Percentiles rank a stretch among this genome's conserved stretches.
phyloP scores from a whole-genome alignment of 805 yeast genomes.

The Priceomyces haplophilus region DNA sequence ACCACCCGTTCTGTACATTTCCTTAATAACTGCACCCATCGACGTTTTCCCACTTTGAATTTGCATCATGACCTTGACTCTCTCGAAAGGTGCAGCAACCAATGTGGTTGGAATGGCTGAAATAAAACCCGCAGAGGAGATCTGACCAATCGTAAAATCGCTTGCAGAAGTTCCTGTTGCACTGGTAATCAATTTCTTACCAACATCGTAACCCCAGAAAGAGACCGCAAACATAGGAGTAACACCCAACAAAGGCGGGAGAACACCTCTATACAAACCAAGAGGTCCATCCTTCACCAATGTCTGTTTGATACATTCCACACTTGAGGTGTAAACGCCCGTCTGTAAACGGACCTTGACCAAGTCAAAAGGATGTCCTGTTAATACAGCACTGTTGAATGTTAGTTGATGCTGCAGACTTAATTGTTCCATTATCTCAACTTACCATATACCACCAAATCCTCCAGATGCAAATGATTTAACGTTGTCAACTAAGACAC shows the following conservation, averaged over 20 bases:
- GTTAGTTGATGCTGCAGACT: slow-evolving; percentile 10
- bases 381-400: slow-evolving; percentile 67
- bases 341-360: slow-evolving; percentile 91
- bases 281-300: slow-evolving; percentile 67
- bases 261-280: slow-evolving; percentile 90
- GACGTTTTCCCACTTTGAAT: slow-evolving; percentile 53
- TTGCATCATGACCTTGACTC: slow-evolving; percentile 92
- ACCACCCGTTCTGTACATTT: slow-evolving; percentile 78
- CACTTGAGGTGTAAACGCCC: slow-evolving; percentile 61
- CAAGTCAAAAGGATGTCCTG: slow-evolving; percentile 96
- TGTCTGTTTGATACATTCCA: slow-evolving; percentile 67
- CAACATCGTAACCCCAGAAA: slow-evolving; percentile 97
- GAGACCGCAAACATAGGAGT: slow-evolving; percentile 98
- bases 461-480: slow-evolving; percentile 93
- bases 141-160: slow-evolving; percentile 60
- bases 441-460: slow-evolving; percentile 77
- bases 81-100: slow-evolving; percentile 96
- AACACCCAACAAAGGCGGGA: slow-evolving; percentile 93
- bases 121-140: slow-evolving; percentile 89
- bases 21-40: slow-evolving; percentile 60
- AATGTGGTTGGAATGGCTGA: slow-evolving; percentile 93
- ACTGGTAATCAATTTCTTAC: slow-evolving; percentile 67
- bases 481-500: slow-evolving; percentile 65
- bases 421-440: slow-evolving; percentile 1
- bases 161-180: slow-evolving; percentile 37